These are phyloP conservation scores for Epichloe coenophiala DNA, from an alignment of 2,329 filamentous ascomycete species.

Conservation along the genomic window DNA sequence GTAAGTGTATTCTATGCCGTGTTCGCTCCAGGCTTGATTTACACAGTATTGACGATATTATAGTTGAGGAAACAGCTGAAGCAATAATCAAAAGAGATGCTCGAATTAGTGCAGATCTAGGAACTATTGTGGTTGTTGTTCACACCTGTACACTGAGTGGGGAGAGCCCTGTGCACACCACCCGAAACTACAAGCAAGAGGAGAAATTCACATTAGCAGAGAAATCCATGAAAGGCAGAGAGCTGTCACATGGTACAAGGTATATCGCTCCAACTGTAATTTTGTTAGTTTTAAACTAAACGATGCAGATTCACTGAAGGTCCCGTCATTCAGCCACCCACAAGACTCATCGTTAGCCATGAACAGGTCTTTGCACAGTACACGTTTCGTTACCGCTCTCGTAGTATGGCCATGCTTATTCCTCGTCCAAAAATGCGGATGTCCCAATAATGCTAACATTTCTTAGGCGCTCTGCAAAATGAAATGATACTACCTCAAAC, in stretches of 20 bases:
- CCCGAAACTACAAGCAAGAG: too few species aligned
- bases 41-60: background rate
- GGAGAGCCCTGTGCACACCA: rapidly evolving
- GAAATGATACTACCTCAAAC: slow-evolving; percentile 12
- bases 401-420: slow-evolving; percentile 5
- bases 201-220: slow-evolving; percentile 7
- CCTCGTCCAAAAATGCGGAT: too few species aligned
- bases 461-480: slow-evolving; percentile 10
- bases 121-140: slow-evolving; percentile 7
- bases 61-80: slow-evolving; percentile 6
- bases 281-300: background rate
- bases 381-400: slow-evolving; percentile 13
- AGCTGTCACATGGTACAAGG: slow-evolving; percentile 12
- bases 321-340: background rate
- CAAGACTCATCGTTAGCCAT: rapidly evolving
- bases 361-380: background rate
- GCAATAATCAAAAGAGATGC: background rate
- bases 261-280: slow-evolving; percentile 1
- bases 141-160: rapidly evolving
- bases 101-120: slow-evolving; percentile 5
- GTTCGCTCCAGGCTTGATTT: background rate
- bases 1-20: background rate
- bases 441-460: background rate
- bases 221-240: slow-evolving; percentile 15
- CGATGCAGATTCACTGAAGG: background rate